These are phyloP conservation scores for Colletotrichum kahawae DNA, from an alignment of 2,329 filamentous ascomycete species.

Conservation along the genomic window DNA sequence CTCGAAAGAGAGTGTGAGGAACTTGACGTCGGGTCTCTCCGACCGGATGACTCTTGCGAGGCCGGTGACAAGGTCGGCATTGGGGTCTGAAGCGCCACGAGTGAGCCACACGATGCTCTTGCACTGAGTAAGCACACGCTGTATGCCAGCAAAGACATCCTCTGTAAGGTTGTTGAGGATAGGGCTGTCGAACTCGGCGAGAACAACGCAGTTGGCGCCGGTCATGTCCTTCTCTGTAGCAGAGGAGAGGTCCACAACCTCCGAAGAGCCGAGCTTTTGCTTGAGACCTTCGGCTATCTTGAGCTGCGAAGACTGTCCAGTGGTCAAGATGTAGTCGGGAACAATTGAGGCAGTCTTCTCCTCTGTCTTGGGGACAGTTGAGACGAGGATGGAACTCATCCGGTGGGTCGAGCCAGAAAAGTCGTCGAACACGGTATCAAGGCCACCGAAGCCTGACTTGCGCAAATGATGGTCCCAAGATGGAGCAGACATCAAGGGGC, in stretches of 20 bases:
- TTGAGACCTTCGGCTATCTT: neutral
- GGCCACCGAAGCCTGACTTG: slow-evolving; percentile 22
- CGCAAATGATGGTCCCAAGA: slow-evolving; percentile 25
- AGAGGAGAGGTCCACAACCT: neutral
- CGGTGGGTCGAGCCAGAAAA: slow-evolving; percentile 19
- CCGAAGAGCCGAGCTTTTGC: neutral
- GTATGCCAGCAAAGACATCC: slow-evolving; percentile 21
- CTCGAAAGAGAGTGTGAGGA: slow-evolving; percentile 25
- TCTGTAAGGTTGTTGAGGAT: slow-evolving; percentile 24
- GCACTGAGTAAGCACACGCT: slow-evolving; percentile 25
- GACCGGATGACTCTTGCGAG: slow-evolving; percentile 26
- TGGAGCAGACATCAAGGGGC: slow-evolving; percentile 28
- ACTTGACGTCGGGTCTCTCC: slow-evolving; percentile 22
- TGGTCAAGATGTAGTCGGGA: neutral
- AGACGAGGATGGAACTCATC: slow-evolving; percentile 25
- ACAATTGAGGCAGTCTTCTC: too few relatives aligned
- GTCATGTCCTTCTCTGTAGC: slow-evolving; percentile 13
- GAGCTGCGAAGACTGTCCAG: neutral
- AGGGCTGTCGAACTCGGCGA: slow-evolving; percentile 26
- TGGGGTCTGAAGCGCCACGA: slow-evolving; percentile 12
- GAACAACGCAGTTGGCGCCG: slow-evolving; percentile 24
- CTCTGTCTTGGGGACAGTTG: slow-evolving; percentile 19
- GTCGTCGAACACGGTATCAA: slow-evolving; percentile 30
- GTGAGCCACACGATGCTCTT: slow-evolving; percentile 16
- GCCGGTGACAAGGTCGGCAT: slow-evolving; percentile 26